phyloP scores from a whole-genome alignment of 495 filamentous ascomycete species.

The Hypoxylon fuscum region DNA sequence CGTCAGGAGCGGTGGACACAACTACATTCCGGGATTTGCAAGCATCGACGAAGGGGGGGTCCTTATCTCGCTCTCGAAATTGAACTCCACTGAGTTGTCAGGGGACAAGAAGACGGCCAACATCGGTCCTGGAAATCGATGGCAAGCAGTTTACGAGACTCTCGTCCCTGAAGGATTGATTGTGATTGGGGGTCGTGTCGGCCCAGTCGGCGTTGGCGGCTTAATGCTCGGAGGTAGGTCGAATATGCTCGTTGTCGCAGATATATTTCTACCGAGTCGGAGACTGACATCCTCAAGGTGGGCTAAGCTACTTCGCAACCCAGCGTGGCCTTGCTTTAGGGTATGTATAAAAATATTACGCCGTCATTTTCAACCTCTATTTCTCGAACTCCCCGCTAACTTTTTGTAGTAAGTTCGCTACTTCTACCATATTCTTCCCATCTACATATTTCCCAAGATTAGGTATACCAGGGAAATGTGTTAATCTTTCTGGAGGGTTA shows the following conservation, averaged over 20 bases:
- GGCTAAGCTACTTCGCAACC: constrained; percentile 57
- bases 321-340: constrained; percentile 63
- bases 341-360: too few species aligned
- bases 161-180: constrained; percentile 55
- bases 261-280: constrained; percentile 11
- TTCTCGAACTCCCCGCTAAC: too few species aligned
- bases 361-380: too few species aligned
- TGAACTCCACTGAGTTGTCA: constrained; percentile 55
- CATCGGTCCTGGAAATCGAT: constrained; percentile 59
- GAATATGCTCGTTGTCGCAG: constrained; percentile 1
- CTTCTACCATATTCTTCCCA: too few species aligned
- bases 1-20: constrained; percentile 61
- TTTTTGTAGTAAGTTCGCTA: too few species aligned
- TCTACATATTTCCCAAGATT: too few species aligned
- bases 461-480: too few species aligned
- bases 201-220: constrained; percentile 53
- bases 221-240: constrained; percentile 46
- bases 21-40: constrained; percentile 54
- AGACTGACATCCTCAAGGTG: constrained; percentile 38
- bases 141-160: constrained; percentile 56
- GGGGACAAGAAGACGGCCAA: constrained; percentile 51
- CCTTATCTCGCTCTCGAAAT: constrained; percentile 58
- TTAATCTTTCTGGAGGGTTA: too few species aligned
- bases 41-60: constrained; percentile 61
- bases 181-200: constrained; percentile 59